Percentiles rank a stretch among this genome's conserved stretches.
These are phyloP conservation scores for Schizosaccharomyces cryophilus DNA, from an alignment of 805 yeast genomes.

Conservation along the genomic window DNA sequence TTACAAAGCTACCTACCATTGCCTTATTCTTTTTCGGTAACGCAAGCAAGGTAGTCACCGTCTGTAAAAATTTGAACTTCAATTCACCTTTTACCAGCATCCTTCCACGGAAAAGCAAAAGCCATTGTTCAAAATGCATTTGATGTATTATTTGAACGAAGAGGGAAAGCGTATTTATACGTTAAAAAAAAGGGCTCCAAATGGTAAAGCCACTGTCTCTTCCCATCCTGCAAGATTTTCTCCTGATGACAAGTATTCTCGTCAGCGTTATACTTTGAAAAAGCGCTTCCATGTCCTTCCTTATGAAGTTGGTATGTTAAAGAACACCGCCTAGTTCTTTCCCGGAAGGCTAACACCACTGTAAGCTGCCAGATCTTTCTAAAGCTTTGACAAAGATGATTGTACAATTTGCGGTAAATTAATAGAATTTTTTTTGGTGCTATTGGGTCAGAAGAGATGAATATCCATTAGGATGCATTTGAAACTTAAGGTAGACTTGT, in stretches of 20 bases:
- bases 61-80: not conserved
- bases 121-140: conserved; percentile 43
- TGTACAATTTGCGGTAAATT: too few species aligned
- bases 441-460: too few species aligned
- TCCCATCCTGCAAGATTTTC: conserved; percentile 99
- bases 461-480: too few species aligned
- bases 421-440: too few species aligned
- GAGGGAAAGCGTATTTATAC: conserved; percentile 95
- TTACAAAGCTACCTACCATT: too few species aligned
- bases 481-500: too few species aligned
- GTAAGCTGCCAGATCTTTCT: not conserved
- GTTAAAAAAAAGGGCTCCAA: conserved; percentile 50
- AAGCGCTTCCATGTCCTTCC: conserved; percentile 79
- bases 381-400: not conserved
- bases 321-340: not conserved
- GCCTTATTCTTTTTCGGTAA: too few species aligned
- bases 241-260: conserved; percentile 96
- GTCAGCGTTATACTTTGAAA: conserved; percentile 95
- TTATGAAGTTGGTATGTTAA: conserved; percentile 30
- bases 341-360: too few species aligned
- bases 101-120: not conserved
- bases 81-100: not conserved
- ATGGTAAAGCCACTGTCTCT: conserved; percentile 88
- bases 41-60: not conserved
- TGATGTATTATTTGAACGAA: conserved; percentile 86